Evolutionary conservation across 2,329 filamentous ascomycete genomes (phyloP), one percentile per base, ranked within the genome.

Genomic region (Knoxdaviesia proteae): DNA sequence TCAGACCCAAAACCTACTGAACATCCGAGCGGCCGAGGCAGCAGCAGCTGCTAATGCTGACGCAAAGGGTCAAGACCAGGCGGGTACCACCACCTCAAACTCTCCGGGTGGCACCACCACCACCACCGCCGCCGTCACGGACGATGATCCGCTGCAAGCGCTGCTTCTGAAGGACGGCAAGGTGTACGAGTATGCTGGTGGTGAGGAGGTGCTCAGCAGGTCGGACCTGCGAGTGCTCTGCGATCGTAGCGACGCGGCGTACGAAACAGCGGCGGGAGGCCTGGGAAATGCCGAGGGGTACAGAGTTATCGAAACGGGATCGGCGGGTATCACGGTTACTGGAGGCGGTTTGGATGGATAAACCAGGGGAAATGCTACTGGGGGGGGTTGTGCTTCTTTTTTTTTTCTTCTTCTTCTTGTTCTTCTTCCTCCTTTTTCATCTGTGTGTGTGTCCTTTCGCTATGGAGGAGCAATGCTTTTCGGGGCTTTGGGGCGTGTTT

Each of bases 161-260:
- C 61, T 82, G 7, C 60, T 86, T 4, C 61, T 80, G 35, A 76
- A 77, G 51, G 82, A 90, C 47, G 90, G 92, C 3, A 60, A 73
- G 53, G 68, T 76, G 0, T 78, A 73, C 52, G 59, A 69, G 44
- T 62, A 67, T 10, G 68, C 67, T 0, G 72, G 69, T 0, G 74
- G 74, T 0, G 69, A 73, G 39, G 68, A 76, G 32, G 62, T 96
- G 6, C 57, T 96, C 34, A 49, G 74, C 37, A 74, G 90, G 40
- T 64, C 70, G 31, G 90, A 96, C 52, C 53, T 98, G 31, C 69
- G 77, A 3, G 74, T 83, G 3, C 56, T 98, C 42, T 82, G 84
- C 38, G 87, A 96, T 59, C 65, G 86, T 40, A 73, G 66, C 44
- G 72, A 77, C 35, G 67, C 64, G 33, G 74, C 74, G 0, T 79